A percentile compares a stretch with the other conserved stretches of the same genome.
These are phyloP conservation scores for Draba incana DNA, from an alignment of 345 rosid genomes.

Conservation along the genomic window DNA sequence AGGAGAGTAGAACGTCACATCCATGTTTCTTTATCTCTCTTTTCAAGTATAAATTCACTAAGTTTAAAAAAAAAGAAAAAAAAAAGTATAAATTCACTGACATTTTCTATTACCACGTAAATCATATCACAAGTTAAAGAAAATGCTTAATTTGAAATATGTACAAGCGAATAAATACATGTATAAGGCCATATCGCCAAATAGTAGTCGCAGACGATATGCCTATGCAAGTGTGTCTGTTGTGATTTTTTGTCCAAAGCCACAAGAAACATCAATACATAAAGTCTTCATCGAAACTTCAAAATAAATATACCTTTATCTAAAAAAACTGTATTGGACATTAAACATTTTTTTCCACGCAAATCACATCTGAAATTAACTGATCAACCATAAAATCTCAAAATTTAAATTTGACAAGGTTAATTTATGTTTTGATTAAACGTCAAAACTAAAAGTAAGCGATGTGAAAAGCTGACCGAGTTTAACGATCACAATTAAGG, in stretches of 20 bases:
- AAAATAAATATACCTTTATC: no score
- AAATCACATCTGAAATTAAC: not conserved
- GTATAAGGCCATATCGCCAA: not conserved
- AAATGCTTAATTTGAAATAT: not conserved
- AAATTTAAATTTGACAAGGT: not conserved
- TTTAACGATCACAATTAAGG: constrained; percentile 22
- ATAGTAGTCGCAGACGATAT: constrained; percentile 1
- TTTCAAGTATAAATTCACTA: not conserved
- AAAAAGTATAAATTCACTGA: not conserved
- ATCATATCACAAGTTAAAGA: not conserved
- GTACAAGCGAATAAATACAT: not conserved
- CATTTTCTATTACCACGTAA: not conserved
- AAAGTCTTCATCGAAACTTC: not conserved
- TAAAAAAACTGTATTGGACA: not conserved
- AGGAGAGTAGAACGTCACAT: not conserved
- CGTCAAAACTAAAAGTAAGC: not conserved
- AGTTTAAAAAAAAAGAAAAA: no score
- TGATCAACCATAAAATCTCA: not conserved
- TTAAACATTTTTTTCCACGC: not conserved
- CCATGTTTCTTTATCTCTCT: not conserved
- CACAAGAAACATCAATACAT: constrained; percentile 8
- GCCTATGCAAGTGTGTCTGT: constrained; percentile 2
- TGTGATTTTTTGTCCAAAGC: constrained; percentile 4
- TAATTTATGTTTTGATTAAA: not conserved
- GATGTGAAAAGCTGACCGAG: constrained; percentile 26